Percentiles rank a stretch among this genome's conserved stretches.
These are phyloP conservation scores for Penicillium olsonii DNA, from an alignment of 2,329 filamentous ascomycete species.

Conservation along the genomic window DNA sequence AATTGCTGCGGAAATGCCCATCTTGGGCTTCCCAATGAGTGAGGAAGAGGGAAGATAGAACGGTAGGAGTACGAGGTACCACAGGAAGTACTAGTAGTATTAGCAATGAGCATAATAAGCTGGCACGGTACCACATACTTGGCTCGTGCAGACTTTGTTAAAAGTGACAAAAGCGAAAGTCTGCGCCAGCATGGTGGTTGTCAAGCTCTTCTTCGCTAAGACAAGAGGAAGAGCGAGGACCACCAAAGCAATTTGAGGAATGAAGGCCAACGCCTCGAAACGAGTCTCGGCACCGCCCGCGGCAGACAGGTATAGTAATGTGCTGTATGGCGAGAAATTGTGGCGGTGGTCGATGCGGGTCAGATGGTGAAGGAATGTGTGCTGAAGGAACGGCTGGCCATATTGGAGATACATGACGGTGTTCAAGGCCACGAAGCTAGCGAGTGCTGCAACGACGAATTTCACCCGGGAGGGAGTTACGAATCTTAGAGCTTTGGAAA, in stretches of 20 bases:
- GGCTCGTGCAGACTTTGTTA: conserved; percentile 98
- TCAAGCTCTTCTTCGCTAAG: conserved; percentile 77
- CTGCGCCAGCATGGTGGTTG: conserved; percentile 85
- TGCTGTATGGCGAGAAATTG: conserved; percentile 98
- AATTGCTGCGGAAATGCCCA: conserved; percentile 65
- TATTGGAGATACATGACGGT: conserved; percentile 77
- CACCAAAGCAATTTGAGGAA: conserved; percentile 82
- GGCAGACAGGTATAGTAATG: conserved; percentile 82
- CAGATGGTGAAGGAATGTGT: conserved; percentile 92
- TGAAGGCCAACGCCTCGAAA: conserved; percentile 80
- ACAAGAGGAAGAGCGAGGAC: conserved; percentile 73
- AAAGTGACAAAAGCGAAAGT: conserved; percentile 97
- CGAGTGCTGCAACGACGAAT: conserved; percentile 61
- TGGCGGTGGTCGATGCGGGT: conserved; percentile 93
- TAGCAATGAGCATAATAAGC: not conserved
- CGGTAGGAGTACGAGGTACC: conserved; percentile 93
- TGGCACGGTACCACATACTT: conserved; percentile 59
- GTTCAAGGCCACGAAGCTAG: conserved; percentile 75
- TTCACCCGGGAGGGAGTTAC: conserved; percentile 42
- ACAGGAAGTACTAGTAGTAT: conserved; percentile 82
- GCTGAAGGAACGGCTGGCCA: conserved; percentile 75
- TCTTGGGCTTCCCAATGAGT: conserved; percentile 59
- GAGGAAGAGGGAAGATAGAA: conserved; percentile 84
- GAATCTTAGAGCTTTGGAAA: conserved; percentile 31
- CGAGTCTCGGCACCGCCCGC: conserved; percentile 50